These are phyloP conservation scores for Hyaloperonospora brassicae DNA, from an alignment of 352 stramenopile species.

Conservation along the genomic window DNA sequence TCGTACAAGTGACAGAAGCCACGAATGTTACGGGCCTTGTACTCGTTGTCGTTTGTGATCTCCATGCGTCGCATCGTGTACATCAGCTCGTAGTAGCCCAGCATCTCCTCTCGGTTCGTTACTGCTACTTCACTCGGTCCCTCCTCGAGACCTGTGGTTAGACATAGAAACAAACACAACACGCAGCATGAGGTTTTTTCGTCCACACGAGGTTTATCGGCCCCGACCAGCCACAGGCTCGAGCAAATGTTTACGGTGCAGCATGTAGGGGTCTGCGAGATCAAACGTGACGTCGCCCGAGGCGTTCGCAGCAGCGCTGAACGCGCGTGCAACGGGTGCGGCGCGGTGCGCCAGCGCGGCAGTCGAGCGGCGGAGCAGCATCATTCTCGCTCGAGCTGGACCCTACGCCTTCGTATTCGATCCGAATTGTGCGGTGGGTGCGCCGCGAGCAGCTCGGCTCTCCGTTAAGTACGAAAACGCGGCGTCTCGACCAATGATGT, in stretches of 20 bases:
- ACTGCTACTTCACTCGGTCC: conserved; percentile 52
- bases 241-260: conserved; percentile 48
- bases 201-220: background rate
- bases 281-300: conserved; percentile 65
- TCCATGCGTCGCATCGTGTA: conserved; percentile 99
- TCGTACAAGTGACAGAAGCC: conserved; percentile 99
- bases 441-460: too few species aligned
- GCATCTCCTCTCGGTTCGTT: conserved; percentile 94
- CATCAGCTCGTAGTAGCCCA: conserved; percentile 97
- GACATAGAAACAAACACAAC: conserved; percentile 10
- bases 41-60: conserved; percentile 99
- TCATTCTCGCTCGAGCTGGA: conserved; percentile 17
- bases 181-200: conserved; percentile 1
- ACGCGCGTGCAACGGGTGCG: conserved; percentile 34
- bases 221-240: background rate
- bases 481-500: too few species aligned
- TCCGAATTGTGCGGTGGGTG: too few species aligned
- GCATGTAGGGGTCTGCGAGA: conserved; percentile 61
- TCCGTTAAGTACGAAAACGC: too few species aligned
- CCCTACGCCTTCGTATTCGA: background rate
- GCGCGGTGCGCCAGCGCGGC: conserved; percentile 31
- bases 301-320: conserved; percentile 48
- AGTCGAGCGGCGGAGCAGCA: conserved; percentile 60
- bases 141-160: conserved; percentile 50
- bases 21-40: conserved; percentile 97